phyloP scores from a whole-genome alignment of 2,329 filamentous ascomycete genomes.

The Verticillium albo-atrum region DNA sequence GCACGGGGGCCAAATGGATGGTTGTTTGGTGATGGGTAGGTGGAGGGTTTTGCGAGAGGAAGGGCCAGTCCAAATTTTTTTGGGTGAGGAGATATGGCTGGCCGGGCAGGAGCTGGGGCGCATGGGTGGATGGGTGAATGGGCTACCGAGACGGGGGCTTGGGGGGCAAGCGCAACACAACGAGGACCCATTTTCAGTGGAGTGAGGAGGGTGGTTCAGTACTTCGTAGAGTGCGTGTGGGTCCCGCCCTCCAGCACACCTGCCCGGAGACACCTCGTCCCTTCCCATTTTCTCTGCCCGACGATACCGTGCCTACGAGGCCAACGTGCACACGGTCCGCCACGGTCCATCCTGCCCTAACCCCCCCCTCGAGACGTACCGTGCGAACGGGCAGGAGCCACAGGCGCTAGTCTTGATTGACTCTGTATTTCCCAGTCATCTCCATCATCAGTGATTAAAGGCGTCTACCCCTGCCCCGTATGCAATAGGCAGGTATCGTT shows the following conservation, averaged over 20 bases:
- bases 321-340: not conserved
- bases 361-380: not conserved
- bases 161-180: not conserved
- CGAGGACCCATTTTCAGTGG: not conserved
- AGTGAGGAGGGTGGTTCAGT: not conserved
- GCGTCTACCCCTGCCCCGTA: not conserved
- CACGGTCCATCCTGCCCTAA: not conserved
- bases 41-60: constrained; percentile 8
- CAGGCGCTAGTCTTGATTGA: not conserved
- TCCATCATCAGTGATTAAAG: not conserved
- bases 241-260: not conserved
- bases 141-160: not conserved
- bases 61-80: constrained; percentile 9
- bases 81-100: constrained; percentile 11
- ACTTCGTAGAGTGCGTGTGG: not conserved
- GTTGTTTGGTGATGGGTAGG: constrained; percentile 12
- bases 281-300: not conserved
- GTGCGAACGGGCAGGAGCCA: not conserved
- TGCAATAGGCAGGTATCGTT: not conserved
- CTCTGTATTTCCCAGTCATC: not conserved
- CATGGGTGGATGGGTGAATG: not conserved
- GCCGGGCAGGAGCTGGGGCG: not conserved
- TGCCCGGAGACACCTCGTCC: not conserved
- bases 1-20: constrained; percentile 12
- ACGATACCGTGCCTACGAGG: too few species aligned